These are phyloP conservation scores for Diaporthe sp. DNA, from an alignment of 2,329 filamentous ascomycete species.

Conservation along the genomic window DNA sequence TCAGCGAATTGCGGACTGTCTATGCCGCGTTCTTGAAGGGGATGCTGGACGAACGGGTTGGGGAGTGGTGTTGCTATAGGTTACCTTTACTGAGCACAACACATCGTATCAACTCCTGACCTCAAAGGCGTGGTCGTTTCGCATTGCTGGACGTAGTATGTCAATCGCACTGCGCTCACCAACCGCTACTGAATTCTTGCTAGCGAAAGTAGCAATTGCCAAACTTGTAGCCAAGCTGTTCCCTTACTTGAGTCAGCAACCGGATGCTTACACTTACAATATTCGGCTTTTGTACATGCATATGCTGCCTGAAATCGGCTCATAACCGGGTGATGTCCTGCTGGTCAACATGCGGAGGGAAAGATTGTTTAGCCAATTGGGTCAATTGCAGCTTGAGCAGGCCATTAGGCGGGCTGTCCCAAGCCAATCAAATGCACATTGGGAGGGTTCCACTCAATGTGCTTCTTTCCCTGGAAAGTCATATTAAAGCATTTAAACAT, in stretches of 20 bases:
- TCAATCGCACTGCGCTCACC: background rate
- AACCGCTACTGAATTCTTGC: background rate
- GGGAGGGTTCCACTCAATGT: background rate
- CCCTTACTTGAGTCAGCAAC: no score
- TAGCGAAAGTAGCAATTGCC: background rate
- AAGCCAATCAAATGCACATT: background rate
- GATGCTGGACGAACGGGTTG: background rate
- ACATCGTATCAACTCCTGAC: background rate
- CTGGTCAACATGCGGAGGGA: background rate
- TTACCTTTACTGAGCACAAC: background rate
- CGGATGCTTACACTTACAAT: background rate
- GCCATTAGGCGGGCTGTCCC: background rate
- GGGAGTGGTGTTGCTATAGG: background rate
- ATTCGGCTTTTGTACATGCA: background rate
- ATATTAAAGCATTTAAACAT: background rate
- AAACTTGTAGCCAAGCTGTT: background rate
- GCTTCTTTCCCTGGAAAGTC: background rate
- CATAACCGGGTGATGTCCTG: slow-evolving; percentile 13
- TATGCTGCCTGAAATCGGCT: slow-evolving; percentile 8
- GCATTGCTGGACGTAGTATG: background rate
- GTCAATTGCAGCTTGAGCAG: slow-evolving; percentile 4
- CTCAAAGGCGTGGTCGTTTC: no score
- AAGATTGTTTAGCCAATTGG: background rate
- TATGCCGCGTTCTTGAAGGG: background rate
- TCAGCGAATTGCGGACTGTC: background rate